A percentile compares a stretch with the other conserved stretches of the same genome.
Conservation (phyloP, 164 flowering plant species). For the Cinnamomum chago region DNA sequence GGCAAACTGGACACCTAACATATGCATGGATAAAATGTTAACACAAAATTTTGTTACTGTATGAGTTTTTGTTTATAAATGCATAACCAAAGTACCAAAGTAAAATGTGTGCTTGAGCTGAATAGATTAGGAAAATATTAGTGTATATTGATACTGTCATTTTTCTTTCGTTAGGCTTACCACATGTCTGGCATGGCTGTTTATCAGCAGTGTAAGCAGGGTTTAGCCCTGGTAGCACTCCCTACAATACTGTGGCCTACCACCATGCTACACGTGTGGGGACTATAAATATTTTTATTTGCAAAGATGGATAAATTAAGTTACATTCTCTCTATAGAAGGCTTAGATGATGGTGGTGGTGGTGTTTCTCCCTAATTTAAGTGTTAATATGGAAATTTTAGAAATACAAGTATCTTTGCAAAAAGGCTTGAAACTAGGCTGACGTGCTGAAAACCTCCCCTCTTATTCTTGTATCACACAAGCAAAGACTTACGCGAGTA, state of each 20-base stretch:
- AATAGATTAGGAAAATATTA: neutral
- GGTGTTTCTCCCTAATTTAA: neutral
- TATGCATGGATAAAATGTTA: neutral
- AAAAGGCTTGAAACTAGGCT: neutral
- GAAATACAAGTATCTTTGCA: neutral
- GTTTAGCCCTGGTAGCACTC: no score
- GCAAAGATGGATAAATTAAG: neutral
- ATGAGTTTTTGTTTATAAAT: neutral
- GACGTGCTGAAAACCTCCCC: neutral
- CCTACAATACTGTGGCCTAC: no score
- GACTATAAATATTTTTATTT: no score
- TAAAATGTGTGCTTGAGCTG: neutral
- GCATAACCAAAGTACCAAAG: neutral
- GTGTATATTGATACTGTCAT: no score
- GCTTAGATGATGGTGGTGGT: no score
- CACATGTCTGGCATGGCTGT: no score
- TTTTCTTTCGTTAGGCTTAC: no score
- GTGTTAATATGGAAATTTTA: neutral
- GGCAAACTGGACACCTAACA: neutral
- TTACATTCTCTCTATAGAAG: neutral
- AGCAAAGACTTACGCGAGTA: no score
- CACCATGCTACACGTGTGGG: no score
- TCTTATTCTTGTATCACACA: no score
- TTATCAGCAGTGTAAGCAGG: no score
- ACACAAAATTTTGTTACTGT: no score